A percentile compares a stretch with the other conserved stretches of the same genome.
Conservation (phyloP, 2,329 filamentous ascomycete genomes). For the Biscogniauxia sp. region DNA sequence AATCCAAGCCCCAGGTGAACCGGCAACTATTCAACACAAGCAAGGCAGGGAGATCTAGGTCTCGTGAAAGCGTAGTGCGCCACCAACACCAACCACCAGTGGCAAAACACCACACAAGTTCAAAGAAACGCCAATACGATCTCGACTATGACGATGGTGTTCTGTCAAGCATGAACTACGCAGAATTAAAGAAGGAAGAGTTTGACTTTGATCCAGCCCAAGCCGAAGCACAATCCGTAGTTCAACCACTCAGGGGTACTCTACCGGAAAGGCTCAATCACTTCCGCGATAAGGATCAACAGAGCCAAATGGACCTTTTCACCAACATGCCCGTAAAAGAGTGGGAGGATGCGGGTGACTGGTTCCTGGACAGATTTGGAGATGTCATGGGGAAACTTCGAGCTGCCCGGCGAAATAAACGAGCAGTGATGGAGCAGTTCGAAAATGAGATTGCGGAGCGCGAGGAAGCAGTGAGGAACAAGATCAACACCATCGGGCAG, state of each 20-base stretch:
- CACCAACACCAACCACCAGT: conserved; percentile 24
- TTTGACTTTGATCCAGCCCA: conserved; percentile 58
- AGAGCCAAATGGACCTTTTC: conserved; percentile 48
- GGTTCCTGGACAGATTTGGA: conserved; percentile 56
- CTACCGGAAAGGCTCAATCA: conserved; percentile 50
- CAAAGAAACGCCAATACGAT: conserved; percentile 30
- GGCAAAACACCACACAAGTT: conserved; percentile 21
- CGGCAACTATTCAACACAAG: conserved; percentile 27
- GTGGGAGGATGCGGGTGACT: conserved; percentile 60
- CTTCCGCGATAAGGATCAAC: conserved; percentile 41
- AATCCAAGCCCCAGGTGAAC: conserved; percentile 26
- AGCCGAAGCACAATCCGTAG: conserved; percentile 36
- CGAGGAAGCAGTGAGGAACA: conserved; percentile 52
- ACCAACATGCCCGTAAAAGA: conserved; percentile 52
- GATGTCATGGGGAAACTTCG: conserved; percentile 48
- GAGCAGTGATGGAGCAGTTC: conserved; percentile 48
- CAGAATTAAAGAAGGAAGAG: conserved; percentile 47
- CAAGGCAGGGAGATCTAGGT: conserved; percentile 17
- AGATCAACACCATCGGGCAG: conserved; percentile 52
- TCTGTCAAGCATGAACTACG: conserved; percentile 53
- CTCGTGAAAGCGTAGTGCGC: conserved; percentile 29
- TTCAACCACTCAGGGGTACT: conserved; percentile 37
- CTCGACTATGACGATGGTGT: conserved; percentile 58
- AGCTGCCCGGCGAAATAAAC: conserved; percentile 48
- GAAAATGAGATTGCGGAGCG: conserved; percentile 55